Percentiles rank a stretch among this genome's conserved stretches.
Conservation (phyloP, 768 basidiomycete species). For the Zangia roseola region DNA sequence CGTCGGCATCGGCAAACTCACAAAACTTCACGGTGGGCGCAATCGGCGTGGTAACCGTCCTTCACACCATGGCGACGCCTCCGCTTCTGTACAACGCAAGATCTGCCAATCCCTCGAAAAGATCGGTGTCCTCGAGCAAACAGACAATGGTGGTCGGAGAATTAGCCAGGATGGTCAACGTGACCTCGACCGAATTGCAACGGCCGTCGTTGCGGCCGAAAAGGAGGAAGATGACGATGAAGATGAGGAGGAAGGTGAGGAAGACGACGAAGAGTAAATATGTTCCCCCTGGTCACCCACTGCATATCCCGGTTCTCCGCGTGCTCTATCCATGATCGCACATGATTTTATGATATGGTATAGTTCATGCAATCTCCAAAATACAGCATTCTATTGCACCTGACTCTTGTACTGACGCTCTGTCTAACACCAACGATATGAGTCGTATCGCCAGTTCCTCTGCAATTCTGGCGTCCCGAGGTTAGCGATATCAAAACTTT, state of each 20-base stretch:
- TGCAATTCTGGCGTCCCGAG: no score
- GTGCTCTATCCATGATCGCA: conserved; percentile 22
- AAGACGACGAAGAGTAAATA: conserved; percentile 44
- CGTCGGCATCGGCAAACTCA: conserved; percentile 89
- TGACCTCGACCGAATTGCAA: conserved; percentile 92
- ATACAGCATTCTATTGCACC: conserved; percentile 24
- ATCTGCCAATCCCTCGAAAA: conserved; percentile 97
- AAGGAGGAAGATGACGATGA: conserved; percentile 76
- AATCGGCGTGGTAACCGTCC: conserved; percentile 96
- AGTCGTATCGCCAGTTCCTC: no score
- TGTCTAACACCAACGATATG: neutral
- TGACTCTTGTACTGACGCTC: neutral
- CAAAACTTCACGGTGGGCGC: conserved; percentile 95
- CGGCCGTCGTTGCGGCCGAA: conserved; percentile 78
- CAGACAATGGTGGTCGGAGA: conserved; percentile 91
- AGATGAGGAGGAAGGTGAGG: conserved; percentile 67
- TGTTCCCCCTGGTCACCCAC: conserved; percentile 12
- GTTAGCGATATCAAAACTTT: no score
- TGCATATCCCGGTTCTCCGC: conserved; percentile 19
- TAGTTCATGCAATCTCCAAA: conserved; percentile 36
- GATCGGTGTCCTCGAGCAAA: conserved; percentile 95
- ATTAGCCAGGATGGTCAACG: conserved; percentile 97
- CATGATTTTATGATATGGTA: conserved; percentile 39
- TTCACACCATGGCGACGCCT: conserved; percentile 87
- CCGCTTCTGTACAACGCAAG: conserved; percentile 89